Evolutionary conservation across 805 yeast species (phyloP).

Genomic region (Cephaloascus albidus): DNA sequence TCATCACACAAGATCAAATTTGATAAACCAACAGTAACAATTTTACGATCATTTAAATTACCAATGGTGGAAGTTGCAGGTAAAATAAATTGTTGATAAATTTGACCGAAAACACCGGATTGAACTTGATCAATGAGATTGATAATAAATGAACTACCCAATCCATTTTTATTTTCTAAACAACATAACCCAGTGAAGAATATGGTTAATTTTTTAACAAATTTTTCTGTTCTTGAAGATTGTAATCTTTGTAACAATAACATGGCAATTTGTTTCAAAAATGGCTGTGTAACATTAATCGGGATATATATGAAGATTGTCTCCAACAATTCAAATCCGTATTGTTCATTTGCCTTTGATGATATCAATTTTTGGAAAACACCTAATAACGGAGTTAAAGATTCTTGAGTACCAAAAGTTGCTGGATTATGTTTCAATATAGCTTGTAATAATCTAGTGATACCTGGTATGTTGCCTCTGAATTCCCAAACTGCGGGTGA

Average conservation of each 20-base stretch:
- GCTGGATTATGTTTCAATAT: constrained; percentile 43
- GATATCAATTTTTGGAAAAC: constrained; percentile 93
- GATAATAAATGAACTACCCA: constrained; percentile 35
- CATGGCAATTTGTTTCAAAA: constrained; percentile 62
- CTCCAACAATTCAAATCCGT: constrained; percentile 82
- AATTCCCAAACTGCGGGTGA: constrained; percentile 93
- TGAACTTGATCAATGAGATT: constrained; percentile 69
- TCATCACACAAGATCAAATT: constrained; percentile 25
- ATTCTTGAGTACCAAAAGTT: constrained; percentile 24
- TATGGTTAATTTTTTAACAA: constrained; percentile 57
- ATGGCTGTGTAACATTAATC: constrained; percentile 36
- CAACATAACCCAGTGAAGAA: constrained; percentile 51
- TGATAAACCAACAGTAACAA: constrained; percentile 40
- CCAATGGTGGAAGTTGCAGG: constrained; percentile 41
- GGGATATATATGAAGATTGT: constrained; percentile 54
- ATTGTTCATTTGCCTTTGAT: constrained; percentile 68
- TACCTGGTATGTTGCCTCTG: constrained; percentile 88
- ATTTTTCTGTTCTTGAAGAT: constrained; percentile 73
- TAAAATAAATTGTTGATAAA: constrained; percentile 37
- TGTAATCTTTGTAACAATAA: constrained; percentile 76
- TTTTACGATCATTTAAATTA: constrained; percentile 46
- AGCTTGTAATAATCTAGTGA: constrained; percentile 68
- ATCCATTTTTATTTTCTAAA: constrained; percentile 22
- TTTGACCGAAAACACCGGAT: constrained; percentile 43
- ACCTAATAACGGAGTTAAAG: constrained; percentile 75